Conservation (phyloP, 2,329 filamentous ascomycete species). For the Corniculantispora saksenae region DNA sequence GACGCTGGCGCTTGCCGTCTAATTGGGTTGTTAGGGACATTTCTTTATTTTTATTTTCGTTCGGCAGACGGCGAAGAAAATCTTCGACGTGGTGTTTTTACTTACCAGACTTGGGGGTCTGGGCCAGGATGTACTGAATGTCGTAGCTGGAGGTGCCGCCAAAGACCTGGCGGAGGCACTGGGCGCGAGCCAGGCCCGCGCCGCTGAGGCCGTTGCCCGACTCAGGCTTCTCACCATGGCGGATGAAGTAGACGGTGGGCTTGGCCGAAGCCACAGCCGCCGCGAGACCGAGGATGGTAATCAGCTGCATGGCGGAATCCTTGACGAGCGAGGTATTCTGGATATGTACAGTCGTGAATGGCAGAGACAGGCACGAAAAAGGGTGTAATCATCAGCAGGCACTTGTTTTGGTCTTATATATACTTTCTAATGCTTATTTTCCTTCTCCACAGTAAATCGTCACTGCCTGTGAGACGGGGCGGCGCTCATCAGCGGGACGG, state of each 20-base stretch:
- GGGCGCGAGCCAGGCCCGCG: conserved; percentile 55
- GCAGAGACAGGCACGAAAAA: neutral
- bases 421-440: neutral
- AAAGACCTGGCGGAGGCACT: conserved; percentile 61
- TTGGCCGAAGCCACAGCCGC: conserved; percentile 25
- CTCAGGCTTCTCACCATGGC: conserved; percentile 64
- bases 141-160: conserved; percentile 51
- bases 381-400: neutral
- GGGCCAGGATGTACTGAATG: conserved; percentile 60
- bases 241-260: conserved; percentile 62
- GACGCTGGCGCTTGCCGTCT: conserved; percentile 53
- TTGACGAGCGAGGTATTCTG: neutral
- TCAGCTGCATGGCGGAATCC: conserved; percentile 26
- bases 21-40: neutral
- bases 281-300: conserved; percentile 22
- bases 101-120: conserved; percentile 50
- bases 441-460: conserved; percentile 1
- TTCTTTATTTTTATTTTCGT: no score
- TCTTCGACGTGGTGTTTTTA: no score
- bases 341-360: neutral
- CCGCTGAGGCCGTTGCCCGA: conserved; percentile 51
- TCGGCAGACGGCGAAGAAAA: no score
- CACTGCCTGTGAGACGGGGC: neutral
- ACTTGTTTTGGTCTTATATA: conserved; percentile 1
- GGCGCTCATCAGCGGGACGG: conserved; percentile 1